Evolutionary conservation across 208 protist species (phyloP).

Genomic region (Kentomonas sorsogonicus): DNA sequence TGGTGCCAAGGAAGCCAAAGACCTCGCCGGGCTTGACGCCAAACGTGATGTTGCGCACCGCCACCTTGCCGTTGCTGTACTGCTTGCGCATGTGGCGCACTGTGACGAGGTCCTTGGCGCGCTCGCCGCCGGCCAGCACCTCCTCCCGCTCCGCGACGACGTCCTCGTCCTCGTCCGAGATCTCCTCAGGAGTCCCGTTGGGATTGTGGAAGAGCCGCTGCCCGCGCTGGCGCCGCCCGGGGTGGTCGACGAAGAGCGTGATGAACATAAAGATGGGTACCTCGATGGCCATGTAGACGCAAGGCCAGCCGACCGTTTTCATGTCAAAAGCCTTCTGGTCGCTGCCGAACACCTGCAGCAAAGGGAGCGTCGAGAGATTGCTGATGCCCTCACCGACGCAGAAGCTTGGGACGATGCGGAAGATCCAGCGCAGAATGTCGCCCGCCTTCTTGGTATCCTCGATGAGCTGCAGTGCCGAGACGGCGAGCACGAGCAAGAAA

Average conservation of each 20-base stretch:
- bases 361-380: slow-evolving; percentile 23
- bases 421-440: slow-evolving; percentile 32
- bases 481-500: slow-evolving; percentile 43
- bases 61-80: slow-evolving; percentile 64
- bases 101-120: slow-evolving; percentile 31
- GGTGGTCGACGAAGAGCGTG: slow-evolving; percentile 53
- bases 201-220: slow-evolving; percentile 33
- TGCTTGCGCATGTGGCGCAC: slow-evolving; percentile 56
- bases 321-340: slow-evolving; percentile 21
- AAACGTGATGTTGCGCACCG: slow-evolving; percentile 64
- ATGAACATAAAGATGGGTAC: slow-evolving; percentile 38
- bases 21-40: slow-evolving; percentile 62
- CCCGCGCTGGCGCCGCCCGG: slow-evolving; percentile 24
- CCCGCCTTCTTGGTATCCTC: slow-evolving; percentile 24
- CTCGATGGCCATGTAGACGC: slow-evolving; percentile 48
- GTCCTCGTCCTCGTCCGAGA: slow-evolving; percentile 34
- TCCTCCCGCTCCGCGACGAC: slow-evolving; percentile 25
- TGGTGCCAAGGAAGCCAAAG: slow-evolving; percentile 86
- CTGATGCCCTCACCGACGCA: slow-evolving; percentile 61
- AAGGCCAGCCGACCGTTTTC: slow-evolving; percentile 23
- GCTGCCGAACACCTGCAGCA: slow-evolving; percentile 15
- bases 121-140: slow-evolving; percentile 14
- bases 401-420: slow-evolving; percentile 55
- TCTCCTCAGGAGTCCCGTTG: slow-evolving; percentile 17
- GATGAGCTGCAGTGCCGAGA: slow-evolving; percentile 27